Conservation (phyloP, 768 basidiomycete genomes). For the Jaapia argillacea region DNA sequence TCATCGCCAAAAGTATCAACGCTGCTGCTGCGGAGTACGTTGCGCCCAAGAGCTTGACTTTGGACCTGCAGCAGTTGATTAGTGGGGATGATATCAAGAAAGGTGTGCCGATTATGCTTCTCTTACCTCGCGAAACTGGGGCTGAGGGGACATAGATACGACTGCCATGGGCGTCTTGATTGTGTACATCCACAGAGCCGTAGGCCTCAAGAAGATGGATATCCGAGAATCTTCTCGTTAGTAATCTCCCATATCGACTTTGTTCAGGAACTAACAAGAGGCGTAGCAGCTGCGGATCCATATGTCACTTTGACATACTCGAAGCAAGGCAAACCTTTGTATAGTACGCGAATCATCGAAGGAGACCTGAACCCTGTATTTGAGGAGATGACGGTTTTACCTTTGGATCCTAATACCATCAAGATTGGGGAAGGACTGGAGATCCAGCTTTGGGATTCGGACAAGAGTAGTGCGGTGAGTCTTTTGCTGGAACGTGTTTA, state of each 20-base stretch:
- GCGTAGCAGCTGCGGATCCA: constrained; percentile 18
- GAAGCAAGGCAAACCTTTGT: constrained; percentile 51
- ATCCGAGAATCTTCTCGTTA: neutral
- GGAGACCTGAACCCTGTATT: constrained; percentile 53
- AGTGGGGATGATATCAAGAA: constrained; percentile 47
- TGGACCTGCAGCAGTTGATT: constrained; percentile 58
- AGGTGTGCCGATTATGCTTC: constrained; percentile 7
- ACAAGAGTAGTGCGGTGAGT: constrained; percentile 26
- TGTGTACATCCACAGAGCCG: constrained; percentile 54
- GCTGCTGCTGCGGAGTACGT: constrained; percentile 51
- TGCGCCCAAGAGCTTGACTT: constrained; percentile 59
- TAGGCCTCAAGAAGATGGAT: constrained; percentile 34
- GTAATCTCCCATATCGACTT: neutral
- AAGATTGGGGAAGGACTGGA: constrained; percentile 55
- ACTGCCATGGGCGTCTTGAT: constrained; percentile 55
- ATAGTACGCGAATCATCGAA: constrained; percentile 62
- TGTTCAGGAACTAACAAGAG: neutral
- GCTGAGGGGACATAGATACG: constrained; percentile 23
- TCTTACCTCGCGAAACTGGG: neutral
- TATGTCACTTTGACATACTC: constrained; percentile 63
- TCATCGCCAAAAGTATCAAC: constrained; percentile 60
- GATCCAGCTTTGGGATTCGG: constrained; percentile 68
- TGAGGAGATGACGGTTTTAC: constrained; percentile 57
- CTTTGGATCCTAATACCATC: constrained; percentile 55
- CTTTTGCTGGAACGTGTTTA: neutral